phyloP scores from a whole-genome alignment of 2,329 filamentous ascomycete species.

The Colletotrichum salicis region DNA sequence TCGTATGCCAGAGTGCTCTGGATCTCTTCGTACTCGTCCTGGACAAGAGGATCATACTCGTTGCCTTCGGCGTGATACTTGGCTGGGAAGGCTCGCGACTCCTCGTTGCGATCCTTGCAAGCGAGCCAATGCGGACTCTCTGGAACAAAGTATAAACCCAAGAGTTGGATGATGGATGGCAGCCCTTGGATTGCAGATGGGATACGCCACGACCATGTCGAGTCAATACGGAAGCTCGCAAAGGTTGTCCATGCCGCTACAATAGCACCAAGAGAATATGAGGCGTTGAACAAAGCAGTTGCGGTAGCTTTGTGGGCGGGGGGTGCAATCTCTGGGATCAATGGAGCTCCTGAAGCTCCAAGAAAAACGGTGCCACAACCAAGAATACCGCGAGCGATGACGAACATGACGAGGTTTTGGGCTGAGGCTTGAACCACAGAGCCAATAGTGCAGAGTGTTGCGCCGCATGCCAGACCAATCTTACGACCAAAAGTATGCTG shows the following conservation, averaged over 20 bases:
- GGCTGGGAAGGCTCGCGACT: slow-evolving; percentile 33
- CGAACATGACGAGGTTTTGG: slow-evolving; percentile 42
- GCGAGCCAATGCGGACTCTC: slow-evolving; percentile 40
- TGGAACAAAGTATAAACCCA: slow-evolving; percentile 39
- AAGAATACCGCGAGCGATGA: slow-evolving; percentile 45
- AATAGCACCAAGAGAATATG: slow-evolving; percentile 44
- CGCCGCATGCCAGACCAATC: slow-evolving; percentile 48
- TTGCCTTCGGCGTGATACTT: slow-evolving; percentile 45
- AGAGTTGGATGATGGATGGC: slow-evolving; percentile 38
- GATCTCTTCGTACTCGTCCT: slow-evolving; percentile 54
- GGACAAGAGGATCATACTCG: slow-evolving; percentile 48
- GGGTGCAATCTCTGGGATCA: slow-evolving; percentile 48
- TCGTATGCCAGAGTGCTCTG: slow-evolving; percentile 39
- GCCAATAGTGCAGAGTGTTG: slow-evolving; percentile 43
- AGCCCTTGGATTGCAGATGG: slow-evolving; percentile 41
- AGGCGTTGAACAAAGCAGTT: slow-evolving; percentile 47
- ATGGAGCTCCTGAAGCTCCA: slow-evolving; percentile 45
- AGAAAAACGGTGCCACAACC: slow-evolving; percentile 46
- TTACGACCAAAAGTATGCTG: slow-evolving; percentile 53
- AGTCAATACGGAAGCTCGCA: slow-evolving; percentile 40
- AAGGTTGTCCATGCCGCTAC: slow-evolving; percentile 44
- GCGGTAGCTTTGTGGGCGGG: slow-evolving; percentile 47
- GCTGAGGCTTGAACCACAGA: slow-evolving; percentile 47
- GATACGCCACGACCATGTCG: slow-evolving; percentile 42
- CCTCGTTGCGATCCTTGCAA: background rate